Conservation (phyloP, 345 rosid genomes). For the Lepidium sativum region DNA sequence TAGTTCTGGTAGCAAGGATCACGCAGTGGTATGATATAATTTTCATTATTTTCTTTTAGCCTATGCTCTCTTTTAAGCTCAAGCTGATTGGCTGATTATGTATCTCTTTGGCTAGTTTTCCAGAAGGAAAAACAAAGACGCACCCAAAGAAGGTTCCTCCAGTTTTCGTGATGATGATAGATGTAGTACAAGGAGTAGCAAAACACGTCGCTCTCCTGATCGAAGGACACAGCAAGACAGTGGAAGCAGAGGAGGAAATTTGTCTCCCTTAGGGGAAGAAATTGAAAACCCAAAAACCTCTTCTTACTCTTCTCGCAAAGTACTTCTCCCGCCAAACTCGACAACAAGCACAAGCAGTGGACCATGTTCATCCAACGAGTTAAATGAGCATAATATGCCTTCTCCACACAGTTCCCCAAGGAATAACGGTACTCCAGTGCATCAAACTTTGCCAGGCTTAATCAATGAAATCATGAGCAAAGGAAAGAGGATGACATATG, state of each 20-base stretch:
- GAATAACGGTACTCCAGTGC: constrained; percentile 40
- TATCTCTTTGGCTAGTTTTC: constrained; percentile 44
- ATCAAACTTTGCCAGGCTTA: constrained; percentile 80
- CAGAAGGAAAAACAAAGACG: constrained; percentile 68
- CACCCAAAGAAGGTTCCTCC: constrained; percentile 43
- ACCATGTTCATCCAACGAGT: constrained; percentile 69
- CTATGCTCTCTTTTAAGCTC: neutral
- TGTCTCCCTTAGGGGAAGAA: constrained; percentile 40
- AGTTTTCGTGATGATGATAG: constrained; percentile 46
- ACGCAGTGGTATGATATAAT: constrained; percentile 42
- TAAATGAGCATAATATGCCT: constrained; percentile 50
- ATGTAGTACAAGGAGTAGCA: constrained; percentile 47
- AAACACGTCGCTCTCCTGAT: constrained; percentile 54
- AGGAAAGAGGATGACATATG: constrained; percentile 87
- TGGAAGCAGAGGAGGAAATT: constrained; percentile 37
- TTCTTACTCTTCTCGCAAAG: constrained; percentile 24
- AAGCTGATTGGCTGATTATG: constrained; percentile 13
- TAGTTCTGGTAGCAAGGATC: constrained; percentile 71
- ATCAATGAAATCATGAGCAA: constrained; percentile 91
- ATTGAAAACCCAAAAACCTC: constrained; percentile 28
- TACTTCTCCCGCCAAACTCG: constrained; percentile 33
- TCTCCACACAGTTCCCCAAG: constrained; percentile 56
- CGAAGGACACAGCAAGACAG: constrained; percentile 44
- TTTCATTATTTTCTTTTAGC: neutral
- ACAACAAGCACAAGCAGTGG: constrained; percentile 64